Evolutionary conservation across 257 asterid species (phyloP).

Genomic region (Cordia subcordata): DNA sequence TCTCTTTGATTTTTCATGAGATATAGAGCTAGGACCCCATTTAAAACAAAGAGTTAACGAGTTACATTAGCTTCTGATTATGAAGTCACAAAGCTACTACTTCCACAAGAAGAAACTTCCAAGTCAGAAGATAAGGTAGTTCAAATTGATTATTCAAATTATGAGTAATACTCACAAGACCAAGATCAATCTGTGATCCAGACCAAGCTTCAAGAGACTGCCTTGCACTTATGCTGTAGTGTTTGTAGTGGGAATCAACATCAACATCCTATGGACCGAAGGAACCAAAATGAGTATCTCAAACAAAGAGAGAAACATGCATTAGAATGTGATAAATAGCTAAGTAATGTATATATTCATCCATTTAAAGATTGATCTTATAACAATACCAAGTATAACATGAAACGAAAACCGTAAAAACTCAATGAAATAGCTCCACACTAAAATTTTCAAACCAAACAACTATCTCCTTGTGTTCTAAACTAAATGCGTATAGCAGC

Average conservation of each 20-base stretch:
- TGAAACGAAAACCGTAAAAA: too few species aligned
- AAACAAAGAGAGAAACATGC: conserved; percentile 3
- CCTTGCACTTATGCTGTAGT: conserved; percentile 71
- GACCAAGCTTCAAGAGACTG: conserved; percentile 94
- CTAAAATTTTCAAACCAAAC: too few species aligned
- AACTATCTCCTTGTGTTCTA: too few species aligned
- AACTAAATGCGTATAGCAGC: background rate
- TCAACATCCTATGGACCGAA: conserved; percentile 57
- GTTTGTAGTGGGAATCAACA: conserved; percentile 62
- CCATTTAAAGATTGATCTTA: too few species aligned
- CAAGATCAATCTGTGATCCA: conserved; percentile 79
- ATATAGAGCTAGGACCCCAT: too few species aligned
- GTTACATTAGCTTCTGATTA: too few species aligned
- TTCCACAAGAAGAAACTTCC: background rate
- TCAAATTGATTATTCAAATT: background rate
- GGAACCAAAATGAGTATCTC: conserved; percentile 10
- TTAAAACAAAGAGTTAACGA: too few species aligned
- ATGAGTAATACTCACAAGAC: conserved; percentile 60
- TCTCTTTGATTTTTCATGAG: too few species aligned
- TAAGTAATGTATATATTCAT: too few species aligned
- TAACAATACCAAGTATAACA: too few species aligned
- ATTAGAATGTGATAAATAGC: background rate
- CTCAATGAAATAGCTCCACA: too few species aligned
- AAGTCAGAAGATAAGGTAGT: background rate
- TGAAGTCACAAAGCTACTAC: too few species aligned